A percentile compares a stretch with the other conserved stretches of the same genome.
These are phyloP conservation scores for Inonotus hispidus DNA, from an alignment of 1,284 basidiomycete species.

Conservation along the genomic window DNA sequence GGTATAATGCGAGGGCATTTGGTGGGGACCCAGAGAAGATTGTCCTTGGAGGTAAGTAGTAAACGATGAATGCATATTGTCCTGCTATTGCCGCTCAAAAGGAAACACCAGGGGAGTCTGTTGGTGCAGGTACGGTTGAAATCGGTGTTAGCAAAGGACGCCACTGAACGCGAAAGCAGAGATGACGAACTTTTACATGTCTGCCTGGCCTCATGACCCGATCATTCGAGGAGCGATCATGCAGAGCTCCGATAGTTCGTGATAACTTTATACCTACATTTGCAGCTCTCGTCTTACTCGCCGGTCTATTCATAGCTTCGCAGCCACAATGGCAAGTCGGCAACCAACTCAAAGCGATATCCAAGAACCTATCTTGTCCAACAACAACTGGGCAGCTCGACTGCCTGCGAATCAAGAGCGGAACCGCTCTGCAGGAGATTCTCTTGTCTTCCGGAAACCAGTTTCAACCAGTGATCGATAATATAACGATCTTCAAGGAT, in stretches of 20 bases:
- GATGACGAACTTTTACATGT: constrained; percentile 40
- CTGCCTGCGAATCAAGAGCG: constrained; percentile 35
- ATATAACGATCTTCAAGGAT: constrained; percentile 38
- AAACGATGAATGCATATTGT: not conserved
- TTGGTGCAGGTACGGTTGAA: constrained; percentile 32
- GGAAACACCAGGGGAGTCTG: constrained; percentile 30
- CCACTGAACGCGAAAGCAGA: constrained; percentile 22
- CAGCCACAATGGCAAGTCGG: constrained; percentile 40
- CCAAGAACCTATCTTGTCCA: constrained; percentile 34
- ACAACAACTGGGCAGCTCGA: constrained; percentile 32
- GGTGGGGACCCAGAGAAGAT: constrained; percentile 41
- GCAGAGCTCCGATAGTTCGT: constrained; percentile 39
- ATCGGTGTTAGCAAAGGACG: not conserved
- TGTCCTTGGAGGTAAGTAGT: constrained; percentile 30
- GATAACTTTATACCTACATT: not conserved
- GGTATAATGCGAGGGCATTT: constrained; percentile 34
- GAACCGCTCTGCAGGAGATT: constrained; percentile 28
- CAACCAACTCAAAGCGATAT: constrained; percentile 33
- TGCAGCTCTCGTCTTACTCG: not conserved
- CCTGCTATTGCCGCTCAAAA: not conserved
- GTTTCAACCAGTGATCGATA: constrained; percentile 41
- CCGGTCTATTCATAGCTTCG: constrained; percentile 21
- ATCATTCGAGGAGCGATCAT: constrained; percentile 37
- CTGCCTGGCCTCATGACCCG: constrained; percentile 33
- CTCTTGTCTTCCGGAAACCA: constrained; percentile 34